These are phyloP conservation scores for Diutina pseudorugosa DNA, from an alignment of 1,139 yeast genomes.

Conservation along the genomic window DNA sequence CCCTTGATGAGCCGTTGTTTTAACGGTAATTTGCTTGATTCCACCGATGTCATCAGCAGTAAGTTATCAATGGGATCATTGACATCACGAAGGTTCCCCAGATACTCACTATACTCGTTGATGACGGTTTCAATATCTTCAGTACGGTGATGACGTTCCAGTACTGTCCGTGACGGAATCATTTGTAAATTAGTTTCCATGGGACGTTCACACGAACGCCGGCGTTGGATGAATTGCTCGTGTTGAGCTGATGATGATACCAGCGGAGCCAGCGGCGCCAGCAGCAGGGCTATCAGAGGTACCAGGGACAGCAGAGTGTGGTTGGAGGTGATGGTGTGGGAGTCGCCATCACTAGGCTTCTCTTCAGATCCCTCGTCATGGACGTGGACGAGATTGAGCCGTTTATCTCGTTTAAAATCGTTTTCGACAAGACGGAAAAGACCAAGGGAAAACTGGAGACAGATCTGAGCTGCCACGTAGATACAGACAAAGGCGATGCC, in stretches of 20 bases:
- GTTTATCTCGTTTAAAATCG: conserved; percentile 43
- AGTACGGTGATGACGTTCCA: conserved; percentile 31
- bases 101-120: conserved; percentile 45
- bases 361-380: not conserved
- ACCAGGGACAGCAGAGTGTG: conserved; percentile 5
- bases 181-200: not conserved
- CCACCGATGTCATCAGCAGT: not conserved
- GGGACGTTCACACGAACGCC: not conserved
- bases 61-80: not conserved
- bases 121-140: conserved; percentile 48
- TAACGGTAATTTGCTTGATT: not conserved
- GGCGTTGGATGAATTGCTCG: not conserved
- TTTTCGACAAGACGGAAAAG: conserved; percentile 56
- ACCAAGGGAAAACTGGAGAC: conserved; percentile 68
- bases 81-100: conserved; percentile 7
- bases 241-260: not conserved
- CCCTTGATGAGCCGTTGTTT: not conserved
- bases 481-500: conserved; percentile 86
- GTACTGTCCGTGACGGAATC: conserved; percentile 14
- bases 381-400: not conserved
- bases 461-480: conserved; percentile 57
- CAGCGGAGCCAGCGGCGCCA: conserved; percentile 10
- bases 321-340: not conserved
- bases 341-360: conserved; percentile 5
- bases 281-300: conserved; percentile 7